Percentiles rank a stretch among this genome's conserved stretches.
phyloP scores from a whole-genome alignment of 202 grass and related monocot species.

The Musa balbisiana region DNA sequence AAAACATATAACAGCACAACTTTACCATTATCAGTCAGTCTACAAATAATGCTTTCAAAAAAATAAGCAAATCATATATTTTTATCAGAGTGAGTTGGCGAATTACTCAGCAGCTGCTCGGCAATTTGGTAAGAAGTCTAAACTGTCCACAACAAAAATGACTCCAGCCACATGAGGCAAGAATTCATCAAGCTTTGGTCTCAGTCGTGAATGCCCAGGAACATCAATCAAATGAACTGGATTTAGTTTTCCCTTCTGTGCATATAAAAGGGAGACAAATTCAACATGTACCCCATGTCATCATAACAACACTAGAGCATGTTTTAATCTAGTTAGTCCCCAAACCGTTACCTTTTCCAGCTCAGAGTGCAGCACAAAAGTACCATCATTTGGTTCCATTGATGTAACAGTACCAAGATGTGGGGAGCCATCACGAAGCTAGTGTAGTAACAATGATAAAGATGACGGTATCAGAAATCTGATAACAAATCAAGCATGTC shows the following conservation, averaged over 20 bases:
- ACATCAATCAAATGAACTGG: constrained; percentile 84
- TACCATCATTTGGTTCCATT: constrained; percentile 89
- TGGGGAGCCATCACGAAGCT: constrained; percentile 91
- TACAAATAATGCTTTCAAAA: neutral
- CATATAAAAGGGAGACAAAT: constrained; percentile 1
- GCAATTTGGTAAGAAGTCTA: constrained; percentile 82
- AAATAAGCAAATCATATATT: constrained; percentile 6
- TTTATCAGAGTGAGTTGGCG: constrained; percentile 10
- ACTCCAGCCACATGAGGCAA: constrained; percentile 69
- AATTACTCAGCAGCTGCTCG: constrained; percentile 83
- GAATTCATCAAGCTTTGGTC: constrained; percentile 79
- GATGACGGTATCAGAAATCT: constrained; percentile 12
- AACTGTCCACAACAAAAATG: constrained; percentile 75
- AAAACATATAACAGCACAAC: neutral
- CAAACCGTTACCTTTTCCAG: constrained; percentile 44
- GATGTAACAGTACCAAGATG: constrained; percentile 89
- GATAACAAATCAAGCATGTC: neutral
- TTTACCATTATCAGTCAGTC: no score
- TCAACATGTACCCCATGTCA: neutral
- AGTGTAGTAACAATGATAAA: constrained; percentile 16
- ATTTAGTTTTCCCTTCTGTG: constrained; percentile 58
- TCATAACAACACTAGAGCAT: neutral
- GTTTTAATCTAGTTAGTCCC: neutral
- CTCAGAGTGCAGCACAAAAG: constrained; percentile 75
- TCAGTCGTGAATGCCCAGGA: constrained; percentile 93